Evolutionary conservation across 2,329 filamentous ascomycete genomes (phyloP).

Genomic region (Hortaea werneckii): DNA sequence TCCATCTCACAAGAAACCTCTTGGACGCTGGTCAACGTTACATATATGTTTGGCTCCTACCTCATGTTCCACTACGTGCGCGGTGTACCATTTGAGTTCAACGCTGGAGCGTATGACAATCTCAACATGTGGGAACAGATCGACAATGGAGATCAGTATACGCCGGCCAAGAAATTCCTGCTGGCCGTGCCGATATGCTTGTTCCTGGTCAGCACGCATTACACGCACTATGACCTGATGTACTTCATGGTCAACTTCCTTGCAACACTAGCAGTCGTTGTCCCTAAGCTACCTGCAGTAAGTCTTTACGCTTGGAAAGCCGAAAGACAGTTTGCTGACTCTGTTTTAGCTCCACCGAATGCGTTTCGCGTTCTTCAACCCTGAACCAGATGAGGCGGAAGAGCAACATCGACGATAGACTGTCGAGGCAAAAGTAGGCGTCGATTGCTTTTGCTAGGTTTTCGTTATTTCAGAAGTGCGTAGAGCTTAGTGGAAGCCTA

Average conservation of each 20-base stretch:
- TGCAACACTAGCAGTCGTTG: conserved; percentile 82
- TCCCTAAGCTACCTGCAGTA: conserved; percentile 93
- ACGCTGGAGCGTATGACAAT: conserved; percentile 95
- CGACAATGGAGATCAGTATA: conserved; percentile 97
- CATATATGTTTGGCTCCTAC: conserved; percentile 97
- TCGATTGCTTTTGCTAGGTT: neutral
- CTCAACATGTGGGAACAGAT: conserved; percentile 99
- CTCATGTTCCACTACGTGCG: conserved; percentile 99
- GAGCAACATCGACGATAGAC: neutral
- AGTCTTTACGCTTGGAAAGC: conserved; percentile 31
- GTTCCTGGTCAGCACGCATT: conserved; percentile 95
- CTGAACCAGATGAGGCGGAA: conserved; percentile 2
- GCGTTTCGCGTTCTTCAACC: conserved; percentile 27
- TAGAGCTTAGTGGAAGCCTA: neutral
- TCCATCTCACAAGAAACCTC: conserved; percentile 96
- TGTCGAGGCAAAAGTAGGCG: neutral
- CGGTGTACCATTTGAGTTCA: conserved; percentile 97
- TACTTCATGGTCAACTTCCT: conserved; percentile 98
- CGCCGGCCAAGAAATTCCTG: conserved; percentile 95
- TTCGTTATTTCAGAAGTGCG: neutral
- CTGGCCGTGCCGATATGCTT: conserved; percentile 87
- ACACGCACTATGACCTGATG: conserved; percentile 93
- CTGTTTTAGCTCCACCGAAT: conserved; percentile 26
- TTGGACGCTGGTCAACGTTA: conserved; percentile 97
- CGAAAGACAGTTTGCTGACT: conserved; percentile 6